Base-by-base conservation (phyloP, 805 yeast species). In the Metschnikowia dekortorum region DNA sequence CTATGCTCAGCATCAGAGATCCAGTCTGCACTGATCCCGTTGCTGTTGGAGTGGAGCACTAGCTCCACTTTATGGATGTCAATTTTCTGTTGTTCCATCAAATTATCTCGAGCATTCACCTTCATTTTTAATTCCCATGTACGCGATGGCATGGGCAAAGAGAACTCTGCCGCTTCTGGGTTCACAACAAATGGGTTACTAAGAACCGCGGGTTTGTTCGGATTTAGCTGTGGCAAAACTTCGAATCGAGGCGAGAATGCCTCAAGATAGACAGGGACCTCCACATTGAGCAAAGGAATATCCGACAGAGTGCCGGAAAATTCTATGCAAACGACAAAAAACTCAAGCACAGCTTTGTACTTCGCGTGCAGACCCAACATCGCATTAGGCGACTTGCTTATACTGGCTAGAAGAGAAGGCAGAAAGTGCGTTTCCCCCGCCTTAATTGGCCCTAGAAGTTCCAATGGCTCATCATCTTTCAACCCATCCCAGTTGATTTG, bases 401-500 rank as follows among this genome's bases (percentile, higher is more conserved):
- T 52, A n/a, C 56, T 53, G 11, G 69, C 51, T 29, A 62, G 58
- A 36, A 70, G 57, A 0, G 14, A 40, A 35, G 58, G 59, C 16
- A 39, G 40, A 8, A 45, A 49, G 8, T 46, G 35, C 9, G 36
- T 51, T 11, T 48, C 48, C 1, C 46, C 54, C 1, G 46, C 38
- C n/a, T 47, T 49, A 1, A 55, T 53, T 4, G 61, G 47, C 1
- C 51, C 52, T 4, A 54, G 47, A 31, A 72, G 43, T 28, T 60
- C 59, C 38, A 73, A 53, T 1, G 71, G 64, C 50, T 70, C 74
- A 44, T 73, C 78, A 51, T 73, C 78, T 51, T 73, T 73, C 39
- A 67, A 50, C 6, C 46, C 54, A 22, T 68, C 64, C 76, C 76
- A 73, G 47, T 62, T 63, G 4, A 59, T 59, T 41, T 58, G 66